Base-by-base conservation (phyloP, 345 rosid genomes). In the Brassica napus region DNA sequence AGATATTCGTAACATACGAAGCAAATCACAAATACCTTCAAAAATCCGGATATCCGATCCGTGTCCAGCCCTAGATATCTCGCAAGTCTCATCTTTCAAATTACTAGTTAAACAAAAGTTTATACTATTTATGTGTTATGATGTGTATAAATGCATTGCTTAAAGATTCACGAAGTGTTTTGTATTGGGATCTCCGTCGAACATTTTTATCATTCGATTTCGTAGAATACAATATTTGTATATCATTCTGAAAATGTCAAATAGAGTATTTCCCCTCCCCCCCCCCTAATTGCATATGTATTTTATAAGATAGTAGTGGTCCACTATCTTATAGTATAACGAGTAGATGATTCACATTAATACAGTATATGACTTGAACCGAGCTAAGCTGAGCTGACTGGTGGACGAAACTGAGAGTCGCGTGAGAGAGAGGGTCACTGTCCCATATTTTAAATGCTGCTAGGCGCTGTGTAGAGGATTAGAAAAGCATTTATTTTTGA, bases 401-500 rank as follows among this genome's bases (percentile, higher is more conserved):
- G 30, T 49, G 3, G 72, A 34, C 7, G 30, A 5, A 8, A 39
- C 37, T 3, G 31, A 15, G 23, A 31, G 34, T 70, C 37, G 71
- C 76, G 79, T 68, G 37, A 69, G 66, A 69, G 74, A 61, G 47
- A 73, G 68, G 28, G 79, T 80, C 79, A 64, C 72, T 80, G 37
- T 81, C 73, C 77, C 6, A 9, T 14, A 71, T 55, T 70, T 76
- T 76, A 65, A 81, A 76, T 71, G 80, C 65, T 74, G 34, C 71
- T 49, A 49, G 18, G 65, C 79, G 83, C 74, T 64, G 74, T 80
- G 81, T 76, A 69, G 71, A 76, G 81, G 83, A 76, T 81, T 81
- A 71, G 74, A 81, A 76, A 81, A 81, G 81, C 81, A 71, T 72
- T 81, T 81, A 76, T 81, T 81, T 63, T 81, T 15, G 42, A 76